Conservation (phyloP, 2,329 filamentous ascomycete species). For the Arthroderma sp. region DNA sequence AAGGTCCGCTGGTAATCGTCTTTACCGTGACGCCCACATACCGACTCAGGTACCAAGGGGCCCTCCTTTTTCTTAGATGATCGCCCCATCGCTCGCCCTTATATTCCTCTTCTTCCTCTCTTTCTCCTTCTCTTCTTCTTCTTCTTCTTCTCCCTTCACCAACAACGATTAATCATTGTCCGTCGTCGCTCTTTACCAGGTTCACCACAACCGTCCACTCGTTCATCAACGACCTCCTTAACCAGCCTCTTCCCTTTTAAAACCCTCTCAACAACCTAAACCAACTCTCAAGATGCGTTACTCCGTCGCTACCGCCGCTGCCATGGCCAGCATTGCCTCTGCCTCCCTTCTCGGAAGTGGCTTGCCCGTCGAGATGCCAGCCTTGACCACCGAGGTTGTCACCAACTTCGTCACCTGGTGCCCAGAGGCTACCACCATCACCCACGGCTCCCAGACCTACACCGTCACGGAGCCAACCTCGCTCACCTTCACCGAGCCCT, state of each 20-base stretch:
- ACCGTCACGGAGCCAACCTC: constrained; percentile 57
- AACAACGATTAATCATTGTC: constrained; percentile 5
- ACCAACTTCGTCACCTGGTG: constrained; percentile 60
- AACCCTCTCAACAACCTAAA: too few species aligned
- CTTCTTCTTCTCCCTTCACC: constrained; percentile 14
- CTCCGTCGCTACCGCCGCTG: constrained; percentile 32
- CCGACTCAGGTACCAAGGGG: background rate
- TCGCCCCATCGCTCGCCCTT: background rate
- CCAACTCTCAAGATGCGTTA: constrained; percentile 38
- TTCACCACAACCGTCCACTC: constrained; percentile 29
- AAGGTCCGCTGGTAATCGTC: background rate
- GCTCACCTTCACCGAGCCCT: constrained; percentile 59
- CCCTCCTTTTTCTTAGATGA: background rate
- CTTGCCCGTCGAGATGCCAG: constrained; percentile 2
- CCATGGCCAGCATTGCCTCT: constrained; percentile 30
- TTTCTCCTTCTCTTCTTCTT: constrained; percentile 3
- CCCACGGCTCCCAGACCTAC: constrained; percentile 55
- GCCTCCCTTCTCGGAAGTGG: constrained; percentile 18
- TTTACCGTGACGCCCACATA: background rate
- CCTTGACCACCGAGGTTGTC: constrained; percentile 29
- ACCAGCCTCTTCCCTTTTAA: too few species aligned
- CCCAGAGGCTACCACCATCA: constrained; percentile 53
- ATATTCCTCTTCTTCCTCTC: constrained; percentile 14
- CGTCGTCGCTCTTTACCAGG: constrained; percentile 15
- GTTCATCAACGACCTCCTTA: constrained; percentile 16